Percentiles rank a stretch among this genome's conserved stretches.
phyloP scores from a whole-genome alignment of 345 rosid species.

The thale cress (Arabidopsis thaliana) region DNA sequence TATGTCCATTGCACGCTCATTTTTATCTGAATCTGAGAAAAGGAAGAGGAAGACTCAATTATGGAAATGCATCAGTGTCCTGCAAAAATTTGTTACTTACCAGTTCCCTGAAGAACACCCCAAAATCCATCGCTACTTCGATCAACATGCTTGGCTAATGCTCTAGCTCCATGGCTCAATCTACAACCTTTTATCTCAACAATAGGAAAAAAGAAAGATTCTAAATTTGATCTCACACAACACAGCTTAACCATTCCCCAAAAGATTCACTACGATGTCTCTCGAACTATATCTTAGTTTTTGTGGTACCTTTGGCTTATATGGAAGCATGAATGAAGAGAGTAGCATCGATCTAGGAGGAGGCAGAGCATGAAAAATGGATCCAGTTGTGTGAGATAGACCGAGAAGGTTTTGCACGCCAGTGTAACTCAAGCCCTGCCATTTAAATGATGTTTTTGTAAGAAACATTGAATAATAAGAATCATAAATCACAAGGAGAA shows the following conservation, averaged over 20 bases:
- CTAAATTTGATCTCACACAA: constrained; percentile 4
- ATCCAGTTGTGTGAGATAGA: constrained; percentile 64
- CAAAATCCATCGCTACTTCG: constrained; percentile 63
- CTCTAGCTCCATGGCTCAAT: constrained; percentile 81
- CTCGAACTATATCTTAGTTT: constrained; percentile 9
- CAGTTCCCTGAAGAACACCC: constrained; percentile 66
- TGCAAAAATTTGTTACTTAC: constrained; percentile 44
- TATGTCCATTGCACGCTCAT: constrained; percentile 57
- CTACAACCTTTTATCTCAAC: constrained; percentile 62
- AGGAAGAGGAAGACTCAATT: background rate
- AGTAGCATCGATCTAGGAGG: constrained; percentile 67
- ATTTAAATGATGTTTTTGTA: constrained; percentile 18
- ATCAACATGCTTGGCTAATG: constrained; percentile 73
- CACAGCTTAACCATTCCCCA: background rate
- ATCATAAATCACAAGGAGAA: constrained; percentile 6
- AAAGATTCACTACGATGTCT: background rate
- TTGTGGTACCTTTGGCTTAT: constrained; percentile 64
- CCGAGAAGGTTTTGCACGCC: constrained; percentile 70
- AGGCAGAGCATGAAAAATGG: constrained; percentile 64
- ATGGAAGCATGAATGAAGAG: constrained; percentile 67
- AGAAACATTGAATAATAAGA: background rate
- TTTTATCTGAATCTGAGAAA: constrained; percentile 63
- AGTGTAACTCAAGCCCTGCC: constrained; percentile 60
- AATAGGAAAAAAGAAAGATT: constrained; percentile 17
- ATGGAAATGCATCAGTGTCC: constrained; percentile 7